Conservation (phyloP, 2,329 filamentous ascomycete species). For the Fusarium sp. region DNA sequence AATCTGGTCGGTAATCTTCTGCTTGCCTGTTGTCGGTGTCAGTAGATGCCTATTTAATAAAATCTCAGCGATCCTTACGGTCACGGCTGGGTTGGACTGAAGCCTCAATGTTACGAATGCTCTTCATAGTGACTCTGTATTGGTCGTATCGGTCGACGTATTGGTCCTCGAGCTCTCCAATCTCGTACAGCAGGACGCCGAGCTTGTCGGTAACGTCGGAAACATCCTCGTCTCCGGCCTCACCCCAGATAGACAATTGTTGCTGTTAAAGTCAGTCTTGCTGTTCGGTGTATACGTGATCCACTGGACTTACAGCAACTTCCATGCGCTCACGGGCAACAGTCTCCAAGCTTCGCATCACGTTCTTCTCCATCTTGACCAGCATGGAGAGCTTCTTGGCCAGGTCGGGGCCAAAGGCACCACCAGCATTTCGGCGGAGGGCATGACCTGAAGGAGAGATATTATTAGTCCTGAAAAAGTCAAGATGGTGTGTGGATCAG, state of each 20-base stretch:
- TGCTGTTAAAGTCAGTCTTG: conserved; percentile 67
- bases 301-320: conserved; percentile 79
- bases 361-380: conserved; percentile 99
- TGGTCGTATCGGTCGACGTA: conserved; percentile 99
- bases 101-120: conserved; percentile 98
- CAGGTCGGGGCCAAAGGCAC: conserved; percentile 85
- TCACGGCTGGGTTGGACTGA: conserved; percentile 98
- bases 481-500: conserved; percentile 5
- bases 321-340: conserved; percentile 98
- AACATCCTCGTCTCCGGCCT: conserved; percentile 94
- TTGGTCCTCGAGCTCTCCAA: conserved; percentile 97
- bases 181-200: conserved; percentile 96
- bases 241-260: conserved; percentile 99
- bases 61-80: conserved; percentile 68
- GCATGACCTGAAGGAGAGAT: conserved; percentile 65
- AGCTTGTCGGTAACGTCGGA: conserved; percentile 99
- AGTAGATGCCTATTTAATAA: background rate
- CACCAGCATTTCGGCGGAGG: conserved; percentile 79
- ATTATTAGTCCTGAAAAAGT: conserved; percentile 18
- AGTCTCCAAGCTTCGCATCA: conserved; percentile 97
- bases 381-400: conserved; percentile 98
- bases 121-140: conserved; percentile 99
- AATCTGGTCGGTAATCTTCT: conserved; percentile 99
- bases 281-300: no score
- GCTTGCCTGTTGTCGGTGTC: conserved; percentile 75